Base-by-base conservation (phyloP, 129 eudicot species). In the Pseudognaphalium luteoalbum region DNA sequence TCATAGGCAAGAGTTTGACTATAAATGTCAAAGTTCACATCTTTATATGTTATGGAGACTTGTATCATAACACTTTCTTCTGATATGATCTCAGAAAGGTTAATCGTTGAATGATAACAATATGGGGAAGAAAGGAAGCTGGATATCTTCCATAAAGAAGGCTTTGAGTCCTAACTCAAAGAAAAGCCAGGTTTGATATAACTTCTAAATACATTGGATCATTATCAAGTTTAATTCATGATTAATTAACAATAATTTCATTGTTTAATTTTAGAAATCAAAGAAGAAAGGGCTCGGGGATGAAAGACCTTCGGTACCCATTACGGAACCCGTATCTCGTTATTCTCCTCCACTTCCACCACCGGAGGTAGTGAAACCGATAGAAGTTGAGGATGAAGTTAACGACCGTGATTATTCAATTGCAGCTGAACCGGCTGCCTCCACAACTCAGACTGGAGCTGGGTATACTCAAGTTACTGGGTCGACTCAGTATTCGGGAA, bases 71-170 rank as follows among this genome's bases (percentile, higher is more conserved):
- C 63, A 29, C 5, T 64, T 9, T n/a, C 0, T 51, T 51, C 47
- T 68, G 69, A 57, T 77, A 14, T 22, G 52, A 67, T 69, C 28
- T 28, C 76, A 77, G 69, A 77, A 10, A 58, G 4, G 6, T 42
- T 50, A 6, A 44, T 83, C 56, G 72, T 20, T 80, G 78, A 79
- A 83, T 85, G 90, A 79, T 79, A 63, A 21, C 25, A 68, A 70
- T 60, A 93, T 88, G 98, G 96, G 89, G 75, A 87, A 86, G 88
- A 93, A 88, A 88, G 95, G 91, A 50, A 86, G 87, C 79, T 90
- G 97, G 97, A 84, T 90, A 64, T 86, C 90, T 59, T 92, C 97
- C 21, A 79, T 94, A 20, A 94, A 91, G 81, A 91, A 94, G 66
- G 97, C 97, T 74, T 78, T 93, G 7, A 80, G 89, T 80, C 88